Percentiles rank a stretch among this genome's conserved stretches.
Conservation (phyloP, 441 rosid genomes). For the Pelargonium citronellum region DNA sequence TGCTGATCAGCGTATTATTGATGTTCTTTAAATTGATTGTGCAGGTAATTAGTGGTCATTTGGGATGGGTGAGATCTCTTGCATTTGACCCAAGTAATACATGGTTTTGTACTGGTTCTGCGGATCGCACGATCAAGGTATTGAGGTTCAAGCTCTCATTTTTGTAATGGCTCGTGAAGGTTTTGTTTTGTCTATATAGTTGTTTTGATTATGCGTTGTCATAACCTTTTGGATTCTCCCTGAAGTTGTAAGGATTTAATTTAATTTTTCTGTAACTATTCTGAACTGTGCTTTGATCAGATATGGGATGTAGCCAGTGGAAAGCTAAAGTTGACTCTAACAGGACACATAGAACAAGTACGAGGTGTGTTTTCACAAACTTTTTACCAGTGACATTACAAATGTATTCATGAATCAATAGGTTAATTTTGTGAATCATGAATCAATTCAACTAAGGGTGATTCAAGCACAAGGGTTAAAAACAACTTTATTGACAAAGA, state of each 20-base stretch:
- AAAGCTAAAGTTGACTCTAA: conserved; percentile 77
- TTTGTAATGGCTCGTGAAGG: background rate
- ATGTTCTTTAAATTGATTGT: conserved; percentile 18
- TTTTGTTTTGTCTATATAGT: background rate
- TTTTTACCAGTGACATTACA: conserved; percentile 10
- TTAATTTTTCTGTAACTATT: background rate
- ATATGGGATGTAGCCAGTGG: conserved; percentile 95
- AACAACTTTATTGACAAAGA: no score
- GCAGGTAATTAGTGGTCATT: conserved; percentile 82
- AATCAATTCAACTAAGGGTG: no score
- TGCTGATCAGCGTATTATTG: background rate
- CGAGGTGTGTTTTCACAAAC: conserved; percentile 53
- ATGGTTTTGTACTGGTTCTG: conserved; percentile 98
- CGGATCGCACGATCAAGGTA: conserved; percentile 97
- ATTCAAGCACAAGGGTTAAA: no score
- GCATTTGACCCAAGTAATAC: conserved; percentile 93
- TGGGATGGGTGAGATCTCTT: conserved; percentile 96
- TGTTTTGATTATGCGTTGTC: conserved; percentile 6
- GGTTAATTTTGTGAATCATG: no score
- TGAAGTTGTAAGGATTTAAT: background rate
- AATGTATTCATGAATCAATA: no score
- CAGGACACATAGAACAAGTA: conserved; percentile 90
- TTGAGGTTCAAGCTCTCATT: conserved; percentile 10
- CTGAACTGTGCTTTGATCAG: conserved; percentile 31
- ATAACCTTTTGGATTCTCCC: background rate